These are phyloP conservation scores for Tylopilus felleus DNA, from an alignment of 768 basidiomycete species.

Conservation along the genomic window DNA sequence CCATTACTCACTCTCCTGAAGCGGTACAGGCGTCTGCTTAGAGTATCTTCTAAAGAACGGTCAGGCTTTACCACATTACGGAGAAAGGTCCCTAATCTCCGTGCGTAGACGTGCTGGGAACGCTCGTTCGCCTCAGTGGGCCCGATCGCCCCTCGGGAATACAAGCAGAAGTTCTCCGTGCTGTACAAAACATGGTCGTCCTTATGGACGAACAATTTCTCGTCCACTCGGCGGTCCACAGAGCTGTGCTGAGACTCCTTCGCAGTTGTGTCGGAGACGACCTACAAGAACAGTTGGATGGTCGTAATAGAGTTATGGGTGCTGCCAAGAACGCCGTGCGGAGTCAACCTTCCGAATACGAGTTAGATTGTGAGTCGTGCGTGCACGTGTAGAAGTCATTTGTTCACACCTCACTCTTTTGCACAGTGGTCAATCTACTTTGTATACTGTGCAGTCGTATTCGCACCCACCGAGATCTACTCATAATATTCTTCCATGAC, in stretches of 20 bases:
- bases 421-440: conserved; percentile 86
- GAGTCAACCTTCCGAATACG: conserved; percentile 81
- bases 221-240: conserved; percentile 87
- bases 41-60: conserved; percentile 92
- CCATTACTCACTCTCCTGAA: conserved; percentile 32
- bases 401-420: conserved; percentile 8
- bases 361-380: conserved; percentile 71
- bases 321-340: conserved; percentile 72
- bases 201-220: conserved; percentile 92
- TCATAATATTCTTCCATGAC: conserved; percentile 98
- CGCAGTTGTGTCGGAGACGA: conserved; percentile 91
- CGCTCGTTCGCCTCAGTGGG: conserved; percentile 83
- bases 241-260: conserved; percentile 79
- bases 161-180: conserved; percentile 82
- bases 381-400: not conserved
- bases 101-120: conserved; percentile 69
- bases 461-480: conserved; percentile 79
- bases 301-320: conserved; percentile 71
- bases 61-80: conserved; percentile 27
- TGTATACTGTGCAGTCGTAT: conserved; percentile 93
- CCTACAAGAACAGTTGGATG: conserved; percentile 82
- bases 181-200: conserved; percentile 88
- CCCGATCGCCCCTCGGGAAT: conserved; percentile 85
- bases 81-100: not conserved
- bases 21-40: conserved; percentile 83